Percentiles rank a stretch among this genome's conserved stretches.
Evolutionary conservation across 2,329 filamentous ascomycete genomes (phyloP).

Genomic region (Calycina herbarum): DNA sequence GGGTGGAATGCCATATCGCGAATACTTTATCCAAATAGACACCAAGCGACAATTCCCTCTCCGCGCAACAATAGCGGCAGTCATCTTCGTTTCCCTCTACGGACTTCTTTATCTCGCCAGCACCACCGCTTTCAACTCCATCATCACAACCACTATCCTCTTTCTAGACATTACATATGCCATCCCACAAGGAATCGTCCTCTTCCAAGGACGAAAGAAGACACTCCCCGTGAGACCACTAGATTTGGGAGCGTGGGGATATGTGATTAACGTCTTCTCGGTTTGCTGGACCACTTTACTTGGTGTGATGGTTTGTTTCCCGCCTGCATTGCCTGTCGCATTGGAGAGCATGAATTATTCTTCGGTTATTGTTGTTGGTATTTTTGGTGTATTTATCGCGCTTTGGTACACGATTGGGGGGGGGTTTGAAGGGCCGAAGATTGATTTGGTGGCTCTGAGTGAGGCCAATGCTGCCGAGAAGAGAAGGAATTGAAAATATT

Average conservation of each 20-base stretch:
- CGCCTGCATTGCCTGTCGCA: not conserved
- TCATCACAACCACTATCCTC: slow-evolving; percentile 76
- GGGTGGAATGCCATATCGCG: slow-evolving; percentile 55
- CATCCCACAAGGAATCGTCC: slow-evolving; percentile 68
- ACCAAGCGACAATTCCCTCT: slow-evolving; percentile 8
- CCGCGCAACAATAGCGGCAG: slow-evolving; percentile 48
- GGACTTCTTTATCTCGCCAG: slow-evolving; percentile 78
- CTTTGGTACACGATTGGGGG: not conserved
- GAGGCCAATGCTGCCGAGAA: not conserved
- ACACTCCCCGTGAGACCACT: slow-evolving; percentile 2
- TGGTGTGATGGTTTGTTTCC: slow-evolving; percentile 11
- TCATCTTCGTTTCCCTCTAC: slow-evolving; percentile 53
- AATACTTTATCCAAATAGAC: slow-evolving; percentile 42
- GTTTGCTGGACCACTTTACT: not conserved
- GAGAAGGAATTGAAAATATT: not conserved
- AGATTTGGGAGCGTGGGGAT: not conserved
- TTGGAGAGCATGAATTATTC: slow-evolving; percentile 5
- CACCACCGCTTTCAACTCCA: slow-evolving; percentile 72
- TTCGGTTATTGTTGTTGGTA: not conserved
- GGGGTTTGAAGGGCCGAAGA: slow-evolving; percentile 5
- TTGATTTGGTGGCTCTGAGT: not conserved
- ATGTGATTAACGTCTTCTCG: slow-evolving; percentile 11
- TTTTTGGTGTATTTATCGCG: not conserved
- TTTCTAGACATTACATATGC: slow-evolving; percentile 73
- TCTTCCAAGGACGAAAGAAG: slow-evolving; percentile 60